Evolutionary conservation across 2,329 filamentous ascomycete genomes (phyloP), one percentile per base, ranked within the genome.

Genomic region (Drechslerella coelobrocha): DNA sequence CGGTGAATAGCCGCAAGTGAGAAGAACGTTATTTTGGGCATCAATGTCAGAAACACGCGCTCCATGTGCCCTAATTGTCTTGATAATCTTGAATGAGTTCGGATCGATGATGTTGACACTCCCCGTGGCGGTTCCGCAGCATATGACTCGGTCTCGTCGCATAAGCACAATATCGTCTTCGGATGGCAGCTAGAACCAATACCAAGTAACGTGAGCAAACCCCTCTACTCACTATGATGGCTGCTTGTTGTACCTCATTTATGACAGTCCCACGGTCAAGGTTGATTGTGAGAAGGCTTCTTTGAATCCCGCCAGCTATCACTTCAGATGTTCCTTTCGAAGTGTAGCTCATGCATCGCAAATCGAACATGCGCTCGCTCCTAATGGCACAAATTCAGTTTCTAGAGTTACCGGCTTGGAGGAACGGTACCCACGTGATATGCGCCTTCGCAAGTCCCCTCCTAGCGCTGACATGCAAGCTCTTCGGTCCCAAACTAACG

Each of bases 331-430:
- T 90, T 7, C 89, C 89, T 77, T 92, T 92, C 26, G 90, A 92
- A 1, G 91, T 95, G 78, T 96, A 97, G 78, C 89, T 93, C 92
- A 97, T 97, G 79, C 94, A 97, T 75, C 87, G 86, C 73, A 99
- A 81, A 77, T 97, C 91, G 73, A 97, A 96, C 61, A 89, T 88
- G 26, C 86, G 82, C 84, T 73, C 88, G 90, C 73, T 73, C 75
- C 61, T 72, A 51, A 12, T 31, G 12, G 12, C 23, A 26, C 14
- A 19, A 14, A 2, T 7, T 34, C 10, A 55, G 27, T 12, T 23
- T 6, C 27, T 39, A 14, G 7, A 19, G 21, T 45, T 17, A 23
- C 19, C 9, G 45, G 9, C 55, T 14, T 8, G 10, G 14, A 34
- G 26, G 26, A 62, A 57, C 41, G 45, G 17, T 43, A 78, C 85